phyloP scores from a whole-genome alignment of 139 green algal genomes.

The Tetraselmis striata region DNA sequence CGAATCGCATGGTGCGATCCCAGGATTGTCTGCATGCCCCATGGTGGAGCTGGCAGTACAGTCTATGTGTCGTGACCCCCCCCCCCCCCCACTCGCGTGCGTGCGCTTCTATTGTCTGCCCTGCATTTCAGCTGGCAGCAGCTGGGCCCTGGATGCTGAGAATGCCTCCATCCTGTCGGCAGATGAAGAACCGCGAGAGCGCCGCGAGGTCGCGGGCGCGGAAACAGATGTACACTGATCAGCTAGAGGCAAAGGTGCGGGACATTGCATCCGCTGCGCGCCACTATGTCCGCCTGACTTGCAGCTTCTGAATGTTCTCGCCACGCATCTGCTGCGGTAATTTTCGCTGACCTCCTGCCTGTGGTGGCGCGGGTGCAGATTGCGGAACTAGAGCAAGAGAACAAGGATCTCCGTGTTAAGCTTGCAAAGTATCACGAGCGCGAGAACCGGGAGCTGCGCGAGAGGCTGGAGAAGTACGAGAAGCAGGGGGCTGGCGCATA shows the following conservation, averaged over 20 bases:
- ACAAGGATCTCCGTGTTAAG: background rate
- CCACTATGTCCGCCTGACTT: background rate
- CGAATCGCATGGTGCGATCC: too few species aligned
- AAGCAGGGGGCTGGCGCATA: background rate
- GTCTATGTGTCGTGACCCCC: too few species aligned
- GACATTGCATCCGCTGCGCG: background rate
- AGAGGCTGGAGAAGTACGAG: background rate
- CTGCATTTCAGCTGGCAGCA: too few species aligned
- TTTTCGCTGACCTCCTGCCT: too few species aligned
- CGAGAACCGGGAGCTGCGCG: background rate
- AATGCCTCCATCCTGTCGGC: too few species aligned
- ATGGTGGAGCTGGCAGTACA: too few species aligned
- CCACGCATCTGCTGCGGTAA: background rate
- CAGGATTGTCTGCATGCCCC: too few species aligned
- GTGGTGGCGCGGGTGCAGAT: too few species aligned
- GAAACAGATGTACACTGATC: conserved; percentile 39
- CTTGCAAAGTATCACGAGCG: background rate
- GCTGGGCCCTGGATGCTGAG: too few species aligned
- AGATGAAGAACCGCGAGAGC: conserved; percentile 56
- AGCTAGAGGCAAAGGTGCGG: conserved; percentile 33
- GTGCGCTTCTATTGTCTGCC: too few species aligned
- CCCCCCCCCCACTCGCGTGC: too few species aligned
- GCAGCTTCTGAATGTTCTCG: background rate
- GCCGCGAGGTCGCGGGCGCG: conserved; percentile 36
- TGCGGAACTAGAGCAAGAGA: background rate